phyloP scores from a whole-genome alignment of 371 early-diverging fungal species.

The Mucor circinelloides region DNA sequence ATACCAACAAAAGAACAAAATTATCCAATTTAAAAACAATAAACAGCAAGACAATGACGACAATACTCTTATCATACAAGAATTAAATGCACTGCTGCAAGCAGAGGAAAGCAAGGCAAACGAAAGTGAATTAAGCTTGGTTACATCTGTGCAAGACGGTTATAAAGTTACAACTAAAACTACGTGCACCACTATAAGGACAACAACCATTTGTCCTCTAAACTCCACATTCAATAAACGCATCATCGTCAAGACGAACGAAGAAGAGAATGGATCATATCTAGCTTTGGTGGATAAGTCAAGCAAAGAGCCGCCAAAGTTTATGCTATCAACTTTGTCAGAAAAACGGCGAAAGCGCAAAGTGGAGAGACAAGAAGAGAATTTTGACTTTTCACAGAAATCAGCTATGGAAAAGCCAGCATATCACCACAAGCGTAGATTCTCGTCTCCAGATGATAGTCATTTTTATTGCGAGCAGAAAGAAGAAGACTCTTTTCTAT shows the following conservation, averaged over 20 bases:
- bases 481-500: not conserved
- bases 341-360: constrained; percentile 48
- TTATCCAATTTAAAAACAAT: constrained; percentile 15
- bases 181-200: constrained; percentile 31
- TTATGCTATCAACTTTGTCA: constrained; percentile 52
- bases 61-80: constrained; percentile 2
- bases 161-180: constrained; percentile 45
- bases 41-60: not conserved
- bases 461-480: not conserved
- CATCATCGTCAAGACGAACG: constrained; percentile 32
- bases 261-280: constrained; percentile 37
- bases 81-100: constrained; percentile 7
- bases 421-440: constrained; percentile 1
- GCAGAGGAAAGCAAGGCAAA: not conserved
- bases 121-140: not conserved
- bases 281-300: constrained; percentile 29
- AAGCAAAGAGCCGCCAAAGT: constrained; percentile 3
- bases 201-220: constrained; percentile 39
- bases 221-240: constrained; percentile 23
- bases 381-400: not conserved
- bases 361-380: constrained; percentile 32
- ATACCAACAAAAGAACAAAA: not conserved
- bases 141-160: not conserved
- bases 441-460: constrained; percentile 11
- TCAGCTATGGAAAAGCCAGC: not conserved